Evolutionary conservation across 176 grass and related monocot species (phyloP), one percentile per base, ranked within the genome.

Genomic region (Secale cereale): DNA sequence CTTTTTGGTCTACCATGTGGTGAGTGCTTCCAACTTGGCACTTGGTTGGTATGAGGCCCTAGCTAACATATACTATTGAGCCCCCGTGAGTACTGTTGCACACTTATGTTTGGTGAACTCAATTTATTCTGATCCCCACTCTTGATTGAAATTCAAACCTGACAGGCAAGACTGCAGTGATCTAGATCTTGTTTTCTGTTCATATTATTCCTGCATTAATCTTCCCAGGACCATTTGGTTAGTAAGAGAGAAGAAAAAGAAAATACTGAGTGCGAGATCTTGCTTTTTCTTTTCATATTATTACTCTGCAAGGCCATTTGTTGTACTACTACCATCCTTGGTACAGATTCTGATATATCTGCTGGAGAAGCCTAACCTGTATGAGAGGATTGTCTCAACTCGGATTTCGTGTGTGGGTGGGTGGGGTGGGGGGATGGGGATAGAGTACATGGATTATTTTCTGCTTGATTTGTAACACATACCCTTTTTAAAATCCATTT

Each of bases 101-200:
- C 67, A 69, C 41, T 82, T 46, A 67, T 70, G 67, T 91, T 87
- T 91, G 80, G 35, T 80, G 45, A 80, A 36, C 22, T 63, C n/a
- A 69, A 50, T 61, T 91, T 87, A 39, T 87, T 87, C 68, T 67
- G 31, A 31, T 68, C 6, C 14, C 50, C 65, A 6, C 26, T 75
- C 66, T 30, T 83, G 61, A 32, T 67, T 72, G 68, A 37, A 78
- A 20, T 40, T 75, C 59, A 75, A 83, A 75, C 20, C 26, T 76
- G 80, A 23, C n/a, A 80, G 9, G 27, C 73, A 22, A 0, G 31
- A 25, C 46, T 82, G 27, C 43, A 10, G 17, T 66, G 68, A 12
- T 56, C 17, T 16, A 86, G 30, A 82, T 83, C 72, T 59, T 70
- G 46, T 83, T 78, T 78, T 64, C 9, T 71, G 20, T 65, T 40